Conservation (phyloP, 169 alveolate genomes). For the Plasmodium falciparum region DNA sequence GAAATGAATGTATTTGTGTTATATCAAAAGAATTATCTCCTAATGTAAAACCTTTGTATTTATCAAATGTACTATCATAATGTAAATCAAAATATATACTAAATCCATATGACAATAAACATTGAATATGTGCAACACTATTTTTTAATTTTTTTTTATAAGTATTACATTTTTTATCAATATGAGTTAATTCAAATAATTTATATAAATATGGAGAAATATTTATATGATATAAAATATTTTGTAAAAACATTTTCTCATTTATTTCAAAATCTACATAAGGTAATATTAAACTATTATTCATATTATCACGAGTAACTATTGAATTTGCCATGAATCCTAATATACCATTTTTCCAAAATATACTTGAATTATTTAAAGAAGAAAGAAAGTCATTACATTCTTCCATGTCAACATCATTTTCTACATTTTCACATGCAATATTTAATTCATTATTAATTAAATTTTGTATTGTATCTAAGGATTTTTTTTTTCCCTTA, state of each 20-base stretch:
- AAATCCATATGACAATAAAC: conserved; percentile 63
- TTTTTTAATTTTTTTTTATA: conserved; percentile 47
- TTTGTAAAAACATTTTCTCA: conserved; percentile 66
- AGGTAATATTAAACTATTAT: conserved; percentile 47
- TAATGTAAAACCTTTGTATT: conserved; percentile 50
- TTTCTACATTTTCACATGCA: conserved; percentile 32
- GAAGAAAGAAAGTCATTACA: conserved; percentile 64
- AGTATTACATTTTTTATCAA: conserved; percentile 54
- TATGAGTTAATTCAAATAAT: conserved; percentile 56
- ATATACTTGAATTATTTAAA: conserved; percentile 51
- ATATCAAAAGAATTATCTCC: conserved; percentile 39
- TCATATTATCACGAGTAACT: conserved; percentile 27
- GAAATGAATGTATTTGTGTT: conserved; percentile 68
- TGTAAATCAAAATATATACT: conserved; percentile 62
- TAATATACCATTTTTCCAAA: conserved; percentile 68
- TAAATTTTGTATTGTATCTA: conserved; percentile 38
- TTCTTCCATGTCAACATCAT: conserved; percentile 76
- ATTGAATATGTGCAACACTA: conserved; percentile 74
- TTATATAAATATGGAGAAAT: conserved; percentile 69
- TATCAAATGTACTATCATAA: conserved; percentile 17
- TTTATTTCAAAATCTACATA: conserved; percentile 46
- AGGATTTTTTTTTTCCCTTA: conserved; percentile 2
- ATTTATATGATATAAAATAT: conserved; percentile 38
- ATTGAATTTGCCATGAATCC: conserved; percentile 75
- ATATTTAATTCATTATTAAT: conserved; percentile 26